Base-by-base conservation (phyloP, 805 yeast species). In the Maudiozyma pseudohumilis region DNA sequence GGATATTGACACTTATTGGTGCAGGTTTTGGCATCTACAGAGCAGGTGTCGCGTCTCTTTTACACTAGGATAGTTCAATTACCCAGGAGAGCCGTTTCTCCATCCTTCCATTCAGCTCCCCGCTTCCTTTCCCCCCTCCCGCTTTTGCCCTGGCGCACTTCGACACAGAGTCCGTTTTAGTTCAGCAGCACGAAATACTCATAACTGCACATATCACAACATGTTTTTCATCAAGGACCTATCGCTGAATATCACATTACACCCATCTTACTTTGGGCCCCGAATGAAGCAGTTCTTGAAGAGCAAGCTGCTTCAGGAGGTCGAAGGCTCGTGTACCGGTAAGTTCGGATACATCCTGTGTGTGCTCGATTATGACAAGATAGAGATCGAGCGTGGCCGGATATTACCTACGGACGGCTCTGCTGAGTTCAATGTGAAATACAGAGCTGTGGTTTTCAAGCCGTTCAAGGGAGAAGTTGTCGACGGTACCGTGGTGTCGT, bases 391-490 rank as follows among this genome's bases (percentile, higher is more conserved):
- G 34, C 80, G 86, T 50, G 98, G 98, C 15, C 70, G 83, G 49
- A 84, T 92, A 45, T 72, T 92, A 31, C 95, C 97, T 3, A 80
- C 88, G 18, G 77, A 80, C 40, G 98, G 98, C 2, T 79, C 87
- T 52, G 97, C 98, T 0, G 96, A 87, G 61, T 92, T 92, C 53
- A 94, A 86, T 50, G 97, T 92, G 38, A 85, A 86, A 61, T 92
- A 92, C 60, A 70, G 95, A 49, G 98, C 98, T 0, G 88, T 92
- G 36, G 96, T 92, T 24, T 92, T 96, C 94, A 83, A 89, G 55
- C 98, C 98, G 4, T 92, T 92, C 65, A 92, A 92, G 64, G 98
- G 97, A 25, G 98, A 92, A 63, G 98, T 92, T 6, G 97, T 92
- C 19, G 98, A 92, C 61, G 98, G 94, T 5, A 78, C 89, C 18